These are phyloP conservation scores for Suillus clintonianus DNA, from an alignment of 768 basidiomycete species.

Conservation along the genomic window DNA sequence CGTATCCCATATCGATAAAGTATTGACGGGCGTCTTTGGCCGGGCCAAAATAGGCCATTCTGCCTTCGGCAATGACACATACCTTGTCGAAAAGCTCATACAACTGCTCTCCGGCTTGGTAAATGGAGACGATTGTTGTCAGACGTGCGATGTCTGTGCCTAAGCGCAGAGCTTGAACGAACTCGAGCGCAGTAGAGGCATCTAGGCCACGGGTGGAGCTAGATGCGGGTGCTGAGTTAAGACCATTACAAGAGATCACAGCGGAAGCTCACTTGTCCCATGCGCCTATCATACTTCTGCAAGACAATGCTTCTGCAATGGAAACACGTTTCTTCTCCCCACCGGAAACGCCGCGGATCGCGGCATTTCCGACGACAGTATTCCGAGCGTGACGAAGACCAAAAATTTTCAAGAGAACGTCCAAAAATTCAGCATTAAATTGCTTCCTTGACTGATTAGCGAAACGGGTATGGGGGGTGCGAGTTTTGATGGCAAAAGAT, in stretches of 20 bases:
- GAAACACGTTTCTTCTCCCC: constrained; percentile 84
- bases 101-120: constrained; percentile 76
- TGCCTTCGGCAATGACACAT: constrained; percentile 57
- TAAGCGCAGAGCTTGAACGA: constrained; percentile 64
- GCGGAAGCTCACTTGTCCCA: constrained; percentile 71
- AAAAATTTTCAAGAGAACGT: constrained; percentile 66
- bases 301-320: constrained; percentile 71
- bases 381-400: constrained; percentile 72
- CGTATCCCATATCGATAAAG: constrained; percentile 57
- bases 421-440: constrained; percentile 31
- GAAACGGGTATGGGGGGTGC: constrained; percentile 37
- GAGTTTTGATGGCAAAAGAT: constrained; percentile 53
- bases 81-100: constrained; percentile 72
- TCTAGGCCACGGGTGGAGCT: constrained; percentile 70
- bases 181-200: constrained; percentile 73
- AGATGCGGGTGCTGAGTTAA: constrained; percentile 4
- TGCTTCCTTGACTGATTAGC: constrained; percentile 23
- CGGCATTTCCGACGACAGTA: constrained; percentile 78
- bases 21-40: constrained; percentile 52
- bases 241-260: not conserved
- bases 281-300: constrained; percentile 58
- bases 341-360: constrained; percentile 72
- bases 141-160: constrained; percentile 56
- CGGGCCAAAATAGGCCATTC: constrained; percentile 58
- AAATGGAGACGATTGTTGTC: constrained; percentile 78